Percentiles rank a stretch among this genome's conserved stretches.
These are phyloP conservation scores for Claviceps africana DNA, from an alignment of 2,329 filamentous ascomycete species.

Conservation along the genomic window DNA sequence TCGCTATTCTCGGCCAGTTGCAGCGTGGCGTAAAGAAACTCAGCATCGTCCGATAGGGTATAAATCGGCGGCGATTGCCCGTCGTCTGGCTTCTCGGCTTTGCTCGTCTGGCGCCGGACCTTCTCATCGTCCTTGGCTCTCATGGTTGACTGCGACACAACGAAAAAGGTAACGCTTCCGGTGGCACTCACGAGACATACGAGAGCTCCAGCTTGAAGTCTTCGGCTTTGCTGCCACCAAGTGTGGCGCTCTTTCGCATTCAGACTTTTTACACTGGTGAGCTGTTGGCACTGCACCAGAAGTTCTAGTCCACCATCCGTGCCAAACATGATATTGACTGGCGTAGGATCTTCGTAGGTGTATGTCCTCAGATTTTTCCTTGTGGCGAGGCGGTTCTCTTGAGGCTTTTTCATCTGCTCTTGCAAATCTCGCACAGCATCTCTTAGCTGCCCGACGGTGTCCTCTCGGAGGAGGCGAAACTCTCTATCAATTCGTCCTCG, in stretches of 20 bases:
- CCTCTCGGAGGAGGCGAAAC: slow-evolving; percentile 41
- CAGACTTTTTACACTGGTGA: slow-evolving; percentile 14
- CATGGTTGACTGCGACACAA: slow-evolving; percentile 17
- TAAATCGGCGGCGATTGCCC: not conserved
- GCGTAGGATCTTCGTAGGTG: slow-evolving; percentile 14
- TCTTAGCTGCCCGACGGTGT: slow-evolving; percentile 38
- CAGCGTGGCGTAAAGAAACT: slow-evolving; percentile 18
- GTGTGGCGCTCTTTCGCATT: slow-evolving; percentile 20
- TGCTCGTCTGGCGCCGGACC: slow-evolving; percentile 8
- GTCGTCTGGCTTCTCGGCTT: slow-evolving; percentile 3
- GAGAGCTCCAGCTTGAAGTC: slow-evolving; percentile 34
- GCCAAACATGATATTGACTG: slow-evolving; percentile 22
- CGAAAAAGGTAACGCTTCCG: slow-evolving; percentile 26
- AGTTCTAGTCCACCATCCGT: slow-evolving; percentile 28
- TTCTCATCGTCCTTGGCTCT: slow-evolving; percentile 7
- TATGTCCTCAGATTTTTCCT: slow-evolving; percentile 16
- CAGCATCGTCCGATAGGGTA: slow-evolving; percentile 19
- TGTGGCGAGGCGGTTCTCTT: slow-evolving; percentile 2
- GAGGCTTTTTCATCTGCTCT: slow-evolving; percentile 15
- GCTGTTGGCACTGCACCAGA: slow-evolving; percentile 31
- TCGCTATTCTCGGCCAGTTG: slow-evolving; percentile 14
- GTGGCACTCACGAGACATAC: slow-evolving; percentile 32
- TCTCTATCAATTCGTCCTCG: slow-evolving; percentile 37
- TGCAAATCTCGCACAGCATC: slow-evolving; percentile 31
- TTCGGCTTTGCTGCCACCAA: slow-evolving; percentile 37